These are phyloP conservation scores for Sequoia sempervirens DNA, from an alignment of 75 land plant genomes.

Conservation along the genomic window DNA sequence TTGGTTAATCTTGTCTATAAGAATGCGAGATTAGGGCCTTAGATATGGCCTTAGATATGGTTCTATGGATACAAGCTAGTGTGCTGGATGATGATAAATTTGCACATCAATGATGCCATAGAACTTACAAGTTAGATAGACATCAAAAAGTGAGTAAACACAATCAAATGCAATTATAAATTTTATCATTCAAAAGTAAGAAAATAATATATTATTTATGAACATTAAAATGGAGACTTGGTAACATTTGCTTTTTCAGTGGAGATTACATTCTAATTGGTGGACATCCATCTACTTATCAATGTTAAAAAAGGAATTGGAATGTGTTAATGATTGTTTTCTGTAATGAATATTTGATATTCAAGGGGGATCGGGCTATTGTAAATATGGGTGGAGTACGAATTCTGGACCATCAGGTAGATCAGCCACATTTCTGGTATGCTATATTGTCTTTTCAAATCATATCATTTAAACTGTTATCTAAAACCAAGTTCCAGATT, in stretches of 20 bases:
- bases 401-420: slow-evolving; percentile 53
- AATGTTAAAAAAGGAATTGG: not conserved
- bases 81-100: not conserved
- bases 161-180: not conserved
- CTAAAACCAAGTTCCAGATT: not conserved
- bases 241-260: not conserved
- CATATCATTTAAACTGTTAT: not conserved
- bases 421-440: slow-evolving; percentile 79
- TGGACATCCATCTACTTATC: not conserved
- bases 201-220: not conserved
- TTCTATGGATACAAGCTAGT: not conserved
- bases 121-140: not conserved
- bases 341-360: not conserved
- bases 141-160: not conserved
- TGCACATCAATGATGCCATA: not conserved
- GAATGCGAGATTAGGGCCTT: not conserved
- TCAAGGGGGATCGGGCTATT: slow-evolving; percentile 92
- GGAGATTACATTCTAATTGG: not conserved
- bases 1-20: not conserved
- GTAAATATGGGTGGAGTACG: slow-evolving; percentile 90
- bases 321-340: not conserved
- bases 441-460: slow-evolving; percentile 5
- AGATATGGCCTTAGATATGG: not conserved
- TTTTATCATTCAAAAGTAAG: not conserved
- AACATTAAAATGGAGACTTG: not conserved